Percentiles rank a stretch among this genome's conserved stretches.
Conservation (phyloP, 371 early-diverging fungal species). For the Smittium mucronatum region DNA sequence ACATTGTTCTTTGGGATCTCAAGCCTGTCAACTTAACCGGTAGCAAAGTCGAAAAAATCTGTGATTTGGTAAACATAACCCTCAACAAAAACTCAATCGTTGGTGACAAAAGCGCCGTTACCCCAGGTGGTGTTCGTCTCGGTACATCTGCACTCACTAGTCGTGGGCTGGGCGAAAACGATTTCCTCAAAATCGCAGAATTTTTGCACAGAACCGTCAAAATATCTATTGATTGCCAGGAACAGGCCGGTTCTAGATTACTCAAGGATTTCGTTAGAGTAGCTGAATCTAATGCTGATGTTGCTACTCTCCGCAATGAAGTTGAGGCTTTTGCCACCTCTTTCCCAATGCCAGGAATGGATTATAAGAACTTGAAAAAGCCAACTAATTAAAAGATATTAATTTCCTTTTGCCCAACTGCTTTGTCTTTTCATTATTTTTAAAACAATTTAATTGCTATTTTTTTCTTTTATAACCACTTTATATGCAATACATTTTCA, state of each 20-base stretch:
- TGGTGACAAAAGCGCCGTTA: constrained; percentile 76
- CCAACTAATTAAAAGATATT: constrained; percentile 21
- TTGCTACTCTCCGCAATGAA: constrained; percentile 66
- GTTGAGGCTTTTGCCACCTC: constrained; percentile 76
- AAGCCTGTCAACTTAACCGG: constrained; percentile 72
- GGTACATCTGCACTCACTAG: constrained; percentile 85
- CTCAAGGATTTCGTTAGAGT: constrained; percentile 89
- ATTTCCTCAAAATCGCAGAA: constrained; percentile 72
- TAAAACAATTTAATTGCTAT: no score
- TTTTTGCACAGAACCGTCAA: constrained; percentile 81
- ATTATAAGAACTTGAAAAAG: constrained; percentile 25
- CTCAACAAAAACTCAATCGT: constrained; percentile 91
- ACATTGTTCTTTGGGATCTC: constrained; percentile 86
- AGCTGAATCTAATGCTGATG: constrained; percentile 47
- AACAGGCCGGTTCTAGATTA: constrained; percentile 73
- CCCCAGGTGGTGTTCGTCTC: constrained; percentile 85
- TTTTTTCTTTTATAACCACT: no score
- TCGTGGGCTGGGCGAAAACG: constrained; percentile 74
- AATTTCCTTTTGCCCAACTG: neutral
- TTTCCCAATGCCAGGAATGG: constrained; percentile 37
- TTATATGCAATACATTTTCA: no score
- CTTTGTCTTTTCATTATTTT: neutral
- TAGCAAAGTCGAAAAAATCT: constrained; percentile 86
- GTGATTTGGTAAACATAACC: constrained; percentile 84
- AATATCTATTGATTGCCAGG: constrained; percentile 68